These are phyloP conservation scores for Hypoxylon crocopeplum DNA, from an alignment of 495 filamentous ascomycete genomes.

Conservation along the genomic window DNA sequence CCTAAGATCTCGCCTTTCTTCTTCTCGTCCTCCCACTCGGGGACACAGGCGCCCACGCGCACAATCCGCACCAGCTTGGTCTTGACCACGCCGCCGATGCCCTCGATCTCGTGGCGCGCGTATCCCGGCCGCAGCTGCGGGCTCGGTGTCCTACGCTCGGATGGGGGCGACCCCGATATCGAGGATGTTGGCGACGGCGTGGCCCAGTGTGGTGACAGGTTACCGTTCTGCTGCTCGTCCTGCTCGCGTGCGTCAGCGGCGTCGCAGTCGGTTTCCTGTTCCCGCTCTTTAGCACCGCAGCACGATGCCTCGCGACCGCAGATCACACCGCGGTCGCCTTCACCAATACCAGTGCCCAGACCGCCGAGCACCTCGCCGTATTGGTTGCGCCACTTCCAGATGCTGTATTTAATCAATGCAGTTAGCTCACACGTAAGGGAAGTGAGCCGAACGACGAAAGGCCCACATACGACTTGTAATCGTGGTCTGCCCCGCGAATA, in stretches of 20 bases:
- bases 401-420: constrained; percentile 48
- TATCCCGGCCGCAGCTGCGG: constrained; percentile 68
- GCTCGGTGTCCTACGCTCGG: constrained; percentile 45
- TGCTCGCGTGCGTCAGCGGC: constrained; percentile 62
- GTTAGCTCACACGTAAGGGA: constrained; percentile 7
- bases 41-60: constrained; percentile 78
- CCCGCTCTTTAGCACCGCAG: constrained; percentile 72
- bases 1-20: constrained; percentile 60
- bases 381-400: constrained; percentile 88
- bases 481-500: constrained; percentile 71
- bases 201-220: neutral
- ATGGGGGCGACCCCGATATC: constrained; percentile 35
- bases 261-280: constrained; percentile 82
- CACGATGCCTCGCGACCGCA: constrained; percentile 77
- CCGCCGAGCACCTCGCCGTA: constrained; percentile 82
- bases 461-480: constrained; percentile 63
- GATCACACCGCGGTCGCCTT: constrained; percentile 84
- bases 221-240: constrained; percentile 21
- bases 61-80: constrained; percentile 79
- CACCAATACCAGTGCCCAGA: constrained; percentile 84
- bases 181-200: constrained; percentile 38
- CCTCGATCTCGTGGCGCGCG: constrained; percentile 82
- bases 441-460: neutral
- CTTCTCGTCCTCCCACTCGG: constrained; percentile 81
- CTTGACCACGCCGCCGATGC: constrained; percentile 84